phyloP scores from a whole-genome alignment of 164 flowering plant species.

The Nymphaea colorata region DNA sequence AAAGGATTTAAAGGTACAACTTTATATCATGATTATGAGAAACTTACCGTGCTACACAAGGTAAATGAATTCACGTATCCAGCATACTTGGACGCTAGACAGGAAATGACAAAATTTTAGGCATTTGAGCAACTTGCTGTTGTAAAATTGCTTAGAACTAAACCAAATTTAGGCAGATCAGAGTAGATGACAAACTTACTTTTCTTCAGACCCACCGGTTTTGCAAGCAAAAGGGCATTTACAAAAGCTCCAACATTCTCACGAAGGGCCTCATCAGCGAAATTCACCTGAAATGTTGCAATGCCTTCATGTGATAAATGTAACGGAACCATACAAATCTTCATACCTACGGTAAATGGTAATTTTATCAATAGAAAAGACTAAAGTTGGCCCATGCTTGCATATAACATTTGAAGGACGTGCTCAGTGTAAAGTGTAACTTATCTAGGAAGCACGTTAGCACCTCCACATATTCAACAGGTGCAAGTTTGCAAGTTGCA shows the following conservation, averaged over 20 bases:
- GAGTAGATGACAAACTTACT: slow-evolving; percentile 30
- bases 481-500: too few relatives aligned
- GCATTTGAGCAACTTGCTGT: not conserved
- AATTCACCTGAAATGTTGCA: slow-evolving; percentile 38
- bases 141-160: not conserved
- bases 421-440: too few relatives aligned
- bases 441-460: too few relatives aligned
- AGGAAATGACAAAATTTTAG: not conserved
- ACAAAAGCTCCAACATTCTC: slow-evolving; percentile 91
- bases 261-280: slow-evolving; percentile 58
- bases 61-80: slow-evolving; percentile 85
- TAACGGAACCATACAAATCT: not conserved
- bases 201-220: slow-evolving; percentile 89
- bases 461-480: too few relatives aligned
- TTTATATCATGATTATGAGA: not conserved
- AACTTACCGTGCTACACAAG: slow-evolving; percentile 81
- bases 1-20: not conserved
- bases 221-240: slow-evolving; percentile 82
- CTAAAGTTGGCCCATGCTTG: too few relatives aligned
- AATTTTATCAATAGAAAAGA: too few relatives aligned
- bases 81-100: slow-evolving; percentile 87
- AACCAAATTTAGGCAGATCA: not conserved
- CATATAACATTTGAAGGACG: too few relatives aligned
- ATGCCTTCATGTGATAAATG: slow-evolving; percentile 5
- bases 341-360: too few relatives aligned